phyloP scores from a whole-genome alignment of 805 yeast genomes.

The Pichia cabralensis region DNA sequence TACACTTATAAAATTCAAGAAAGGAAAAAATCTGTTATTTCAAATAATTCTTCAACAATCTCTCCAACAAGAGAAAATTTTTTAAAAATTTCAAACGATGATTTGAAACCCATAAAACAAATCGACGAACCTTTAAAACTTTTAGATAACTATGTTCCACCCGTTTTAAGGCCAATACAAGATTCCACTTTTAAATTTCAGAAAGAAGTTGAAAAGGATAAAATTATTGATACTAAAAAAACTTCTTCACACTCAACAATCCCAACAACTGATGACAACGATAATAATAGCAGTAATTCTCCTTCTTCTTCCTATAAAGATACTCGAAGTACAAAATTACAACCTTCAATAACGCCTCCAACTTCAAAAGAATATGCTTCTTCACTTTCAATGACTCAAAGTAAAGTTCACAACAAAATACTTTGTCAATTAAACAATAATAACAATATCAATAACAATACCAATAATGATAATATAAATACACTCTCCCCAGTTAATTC shows the following conservation, averaged over 20 bases:
- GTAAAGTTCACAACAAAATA: constrained; percentile 4
- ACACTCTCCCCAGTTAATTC: no score
- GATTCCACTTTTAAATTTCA: constrained; percentile 1
- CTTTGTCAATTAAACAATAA: neutral
- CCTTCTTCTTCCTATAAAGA: neutral
- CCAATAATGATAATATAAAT: no score
- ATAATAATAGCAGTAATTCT: no score
- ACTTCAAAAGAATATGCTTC: neutral
- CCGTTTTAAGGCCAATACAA: constrained; percentile 36
- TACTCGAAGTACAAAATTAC: neutral
- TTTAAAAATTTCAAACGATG: neutral
- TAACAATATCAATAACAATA: neutral
- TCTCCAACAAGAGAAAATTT: constrained; percentile 7
- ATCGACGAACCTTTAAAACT: constrained; percentile 38
- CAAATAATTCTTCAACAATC: constrained; percentile 6
- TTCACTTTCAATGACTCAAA: neutral
- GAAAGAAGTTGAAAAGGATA: neutral
- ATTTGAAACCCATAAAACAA: constrained; percentile 22
- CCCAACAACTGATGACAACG: no score
- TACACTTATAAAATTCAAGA: constrained; percentile 1
- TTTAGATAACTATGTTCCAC: constrained; percentile 38
- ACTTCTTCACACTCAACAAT: no score
- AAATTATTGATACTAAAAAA: neutral
- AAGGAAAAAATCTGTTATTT: constrained; percentile 5
- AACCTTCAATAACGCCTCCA: neutral